phyloP scores from a whole-genome alignment of 306 rosid species.

The Senna tora region DNA sequence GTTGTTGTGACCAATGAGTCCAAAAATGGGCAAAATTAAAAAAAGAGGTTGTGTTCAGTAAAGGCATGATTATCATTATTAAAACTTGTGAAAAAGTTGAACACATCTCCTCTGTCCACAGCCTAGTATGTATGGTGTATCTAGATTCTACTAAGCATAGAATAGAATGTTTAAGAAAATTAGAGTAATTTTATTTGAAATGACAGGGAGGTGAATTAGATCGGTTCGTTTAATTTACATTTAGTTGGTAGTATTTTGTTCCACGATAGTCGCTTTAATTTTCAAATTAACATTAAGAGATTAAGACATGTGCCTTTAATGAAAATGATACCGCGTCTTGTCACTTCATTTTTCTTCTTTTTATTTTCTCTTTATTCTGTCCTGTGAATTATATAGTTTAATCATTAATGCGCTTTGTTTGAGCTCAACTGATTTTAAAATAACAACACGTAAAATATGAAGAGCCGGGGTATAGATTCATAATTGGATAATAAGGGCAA shows the following conservation, averaged over 20 bases:
- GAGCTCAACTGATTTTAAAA: no score
- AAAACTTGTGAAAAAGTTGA: constrained; percentile 22
- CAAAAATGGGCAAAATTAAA: constrained; percentile 27
- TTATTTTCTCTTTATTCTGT: no score
- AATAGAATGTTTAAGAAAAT: background rate
- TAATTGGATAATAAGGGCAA: no score
- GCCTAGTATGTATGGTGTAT: background rate
- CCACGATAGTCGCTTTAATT: no score
- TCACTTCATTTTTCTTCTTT: no score
- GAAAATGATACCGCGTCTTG: constrained; percentile 40
- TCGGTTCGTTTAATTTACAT: background rate
- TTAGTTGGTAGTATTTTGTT: constrained; percentile 22
- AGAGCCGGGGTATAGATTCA: no score
- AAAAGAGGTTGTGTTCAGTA: background rate
- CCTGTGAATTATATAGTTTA: no score
- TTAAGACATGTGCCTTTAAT: no score
- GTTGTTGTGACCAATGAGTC: constrained; percentile 22
- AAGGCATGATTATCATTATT: constrained; percentile 17
- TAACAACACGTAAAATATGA: no score
- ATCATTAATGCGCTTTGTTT: no score
- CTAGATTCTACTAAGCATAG: background rate
- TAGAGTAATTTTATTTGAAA: background rate
- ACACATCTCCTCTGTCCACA: background rate
- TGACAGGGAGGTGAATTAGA: background rate
- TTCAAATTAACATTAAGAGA: no score